These are phyloP conservation scores for Neurospora tetraspora DNA, from an alignment of 495 filamentous ascomycete species.

Conservation along the genomic window DNA sequence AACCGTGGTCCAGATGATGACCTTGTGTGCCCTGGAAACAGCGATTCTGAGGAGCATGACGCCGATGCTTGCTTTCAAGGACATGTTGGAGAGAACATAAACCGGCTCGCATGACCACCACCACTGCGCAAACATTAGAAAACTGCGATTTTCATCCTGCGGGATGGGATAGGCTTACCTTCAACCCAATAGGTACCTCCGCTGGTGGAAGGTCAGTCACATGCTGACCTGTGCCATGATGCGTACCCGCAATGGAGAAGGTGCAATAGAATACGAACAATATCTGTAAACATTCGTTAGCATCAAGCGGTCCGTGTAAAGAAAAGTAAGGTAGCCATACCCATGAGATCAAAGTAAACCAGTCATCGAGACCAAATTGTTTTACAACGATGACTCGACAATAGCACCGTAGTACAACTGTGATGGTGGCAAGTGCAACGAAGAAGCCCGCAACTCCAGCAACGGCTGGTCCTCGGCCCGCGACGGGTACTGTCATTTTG, in stretches of 20 bases:
- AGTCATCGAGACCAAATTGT: not conserved
- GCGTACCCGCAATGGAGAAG: not conserved
- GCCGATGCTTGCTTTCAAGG: constrained; percentile 27
- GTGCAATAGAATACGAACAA: not conserved
- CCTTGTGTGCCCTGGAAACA: constrained; percentile 24
- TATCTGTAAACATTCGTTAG: not conserved
- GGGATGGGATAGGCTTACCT: not conserved
- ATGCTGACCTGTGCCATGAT: not conserved
- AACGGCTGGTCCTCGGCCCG: not conserved
- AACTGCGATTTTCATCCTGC: too few species aligned
- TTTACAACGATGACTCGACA: not conserved
- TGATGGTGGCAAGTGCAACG: not conserved
- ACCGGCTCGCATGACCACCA: constrained; percentile 18
- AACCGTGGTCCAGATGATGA: constrained; percentile 24
- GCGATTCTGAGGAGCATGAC: constrained; percentile 35
- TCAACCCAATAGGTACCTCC: not conserved
- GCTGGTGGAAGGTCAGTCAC: not conserved
- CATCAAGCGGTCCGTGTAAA: not conserved
- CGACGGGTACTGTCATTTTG: not conserved
- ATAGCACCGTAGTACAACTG: not conserved
- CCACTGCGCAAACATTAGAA: not conserved
- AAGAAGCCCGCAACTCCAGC: not conserved
- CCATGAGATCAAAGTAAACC: not conserved
- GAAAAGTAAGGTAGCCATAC: not conserved
- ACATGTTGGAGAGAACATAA: constrained; percentile 14